Conservation (phyloP, 1,139 yeast species). For the Geotrichum australiense region DNA sequence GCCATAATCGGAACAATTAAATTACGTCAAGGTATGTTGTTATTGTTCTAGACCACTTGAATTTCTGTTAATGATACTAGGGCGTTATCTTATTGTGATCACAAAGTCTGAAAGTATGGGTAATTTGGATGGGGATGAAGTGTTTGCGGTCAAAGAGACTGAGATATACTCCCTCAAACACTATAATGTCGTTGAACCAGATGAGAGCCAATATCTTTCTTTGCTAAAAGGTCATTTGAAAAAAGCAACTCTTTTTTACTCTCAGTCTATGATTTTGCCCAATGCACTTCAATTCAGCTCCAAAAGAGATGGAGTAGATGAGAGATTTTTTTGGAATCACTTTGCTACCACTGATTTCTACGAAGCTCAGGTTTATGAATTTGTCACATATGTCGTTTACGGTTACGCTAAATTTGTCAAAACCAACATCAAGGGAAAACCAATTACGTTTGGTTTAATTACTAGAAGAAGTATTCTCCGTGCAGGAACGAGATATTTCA, state of each 20-base stretch:
- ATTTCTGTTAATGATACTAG: constrained; percentile 4
- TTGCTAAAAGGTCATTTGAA: constrained; percentile 62
- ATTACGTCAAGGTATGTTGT: constrained; percentile 37
- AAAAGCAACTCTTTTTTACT: constrained; percentile 67
- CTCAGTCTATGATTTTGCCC: constrained; percentile 75
- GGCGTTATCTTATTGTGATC: constrained; percentile 47
- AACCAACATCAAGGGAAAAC: constrained; percentile 44
- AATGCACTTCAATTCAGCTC: constrained; percentile 57
- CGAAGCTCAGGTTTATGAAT: constrained; percentile 39
- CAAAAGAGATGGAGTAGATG: constrained; percentile 36
- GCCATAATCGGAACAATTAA: constrained; percentile 72
- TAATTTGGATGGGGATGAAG: constrained; percentile 49
- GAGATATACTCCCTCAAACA: constrained; percentile 51
- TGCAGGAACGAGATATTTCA: constrained; percentile 95
- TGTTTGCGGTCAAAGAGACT: constrained; percentile 53
- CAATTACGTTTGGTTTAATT: constrained; percentile 55
- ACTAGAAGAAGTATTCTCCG: constrained; percentile 76
- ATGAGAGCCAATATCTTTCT: constrained; percentile 58
- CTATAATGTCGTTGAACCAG: constrained; percentile 35
- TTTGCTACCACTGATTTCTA: constrained; percentile 55
- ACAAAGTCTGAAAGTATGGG: constrained; percentile 61
- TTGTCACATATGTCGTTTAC: constrained; percentile 71
- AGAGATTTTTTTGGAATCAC: constrained; percentile 86
- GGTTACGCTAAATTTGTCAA: constrained; percentile 47
- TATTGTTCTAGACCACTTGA: too few relatives aligned